Base-by-base conservation (phyloP, 352 stramenopile species). In the Globisporangium polare region DNA sequence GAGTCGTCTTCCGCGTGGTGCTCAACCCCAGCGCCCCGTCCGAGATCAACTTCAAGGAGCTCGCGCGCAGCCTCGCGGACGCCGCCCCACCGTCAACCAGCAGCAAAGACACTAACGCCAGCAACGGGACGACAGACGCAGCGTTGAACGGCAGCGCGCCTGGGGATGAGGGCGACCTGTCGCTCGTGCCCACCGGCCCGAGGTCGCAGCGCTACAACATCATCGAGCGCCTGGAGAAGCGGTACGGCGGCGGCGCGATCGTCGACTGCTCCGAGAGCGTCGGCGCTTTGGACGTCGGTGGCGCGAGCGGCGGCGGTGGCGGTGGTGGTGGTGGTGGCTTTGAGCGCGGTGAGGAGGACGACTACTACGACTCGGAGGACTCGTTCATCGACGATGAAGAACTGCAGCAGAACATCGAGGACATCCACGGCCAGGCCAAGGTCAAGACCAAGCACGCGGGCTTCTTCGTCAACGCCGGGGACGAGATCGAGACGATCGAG, bases 281-380 rank as follows among this genome's bases (percentile, higher is more conserved):
- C 6, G 60, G 35, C 18, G 58, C 27, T 8, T 46, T 53, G 27
- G 62, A 71, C 9, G 58, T 59, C 43, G 66, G 58, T 2, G 35
- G 31, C 9, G 15, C 53, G n/a, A 39, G 67, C 71, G 5, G 56
- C 58, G 8, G 63, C n/a, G n/a, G n/a, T n/a, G n/a, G n/a, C n/a
- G n/a, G n/a, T n/a, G n/a, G 49, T 2, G 58, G 52, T 54, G 63
- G 43, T 10, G 51, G 69, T 12, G 49, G 63, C 29, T 73, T 75
- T 13, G 59, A 77, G 2, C 74, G 86, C 31, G 71, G 73, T 22
- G 86, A 93, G 43, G 81, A 93, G 63, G 86, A 95, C 62, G 84
- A 95, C 58, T 70, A 94, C 63, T 95, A 95, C 68, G 86, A 95
- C 71, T 91, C 83, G 65, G 86, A 95, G 58, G 86, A 95, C 67